phyloP scores from a whole-genome alignment of 192 early-diverging fungal species.

The Piromyces finnis region DNA sequence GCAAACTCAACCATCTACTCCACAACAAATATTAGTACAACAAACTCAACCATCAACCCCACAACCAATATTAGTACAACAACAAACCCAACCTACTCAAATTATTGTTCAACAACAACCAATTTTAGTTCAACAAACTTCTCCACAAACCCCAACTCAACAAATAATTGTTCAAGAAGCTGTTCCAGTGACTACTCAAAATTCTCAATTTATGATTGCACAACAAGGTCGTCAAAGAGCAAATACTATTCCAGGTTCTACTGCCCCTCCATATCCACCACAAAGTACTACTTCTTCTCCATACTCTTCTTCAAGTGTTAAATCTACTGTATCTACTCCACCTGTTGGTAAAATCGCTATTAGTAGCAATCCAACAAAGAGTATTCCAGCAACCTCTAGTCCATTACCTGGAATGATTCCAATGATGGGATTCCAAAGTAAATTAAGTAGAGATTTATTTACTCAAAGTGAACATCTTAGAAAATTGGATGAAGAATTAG shows the following conservation, averaged over 20 bases:
- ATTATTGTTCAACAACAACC: neutral
- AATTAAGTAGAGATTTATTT: neutral
- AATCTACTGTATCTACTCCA: neutral
- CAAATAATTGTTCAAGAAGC: neutral
- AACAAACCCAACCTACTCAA: neutral
- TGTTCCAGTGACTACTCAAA: neutral
- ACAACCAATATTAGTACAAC: too few relatives aligned
- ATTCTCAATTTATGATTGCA: neutral
- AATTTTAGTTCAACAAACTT: neutral
- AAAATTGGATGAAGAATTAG: slow-evolving; percentile 40
- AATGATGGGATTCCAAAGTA: neutral
- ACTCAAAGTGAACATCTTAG: neutral
- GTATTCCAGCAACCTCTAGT: neutral
- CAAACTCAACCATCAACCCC: too few relatives aligned
- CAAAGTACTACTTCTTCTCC: neutral
- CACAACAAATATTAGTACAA: too few relatives aligned
- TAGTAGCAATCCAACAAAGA: neutral
- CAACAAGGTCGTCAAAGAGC: neutral
- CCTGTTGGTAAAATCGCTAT: neutral
- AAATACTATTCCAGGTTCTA: neutral
- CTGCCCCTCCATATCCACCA: neutral
- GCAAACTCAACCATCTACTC: neutral
- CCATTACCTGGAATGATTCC: neutral
- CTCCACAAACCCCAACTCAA: neutral
- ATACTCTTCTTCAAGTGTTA: neutral